Base-by-base conservation (phyloP, 2,329 filamentous ascomycete genomes). In the Cryphonectria parasitica region DNA sequence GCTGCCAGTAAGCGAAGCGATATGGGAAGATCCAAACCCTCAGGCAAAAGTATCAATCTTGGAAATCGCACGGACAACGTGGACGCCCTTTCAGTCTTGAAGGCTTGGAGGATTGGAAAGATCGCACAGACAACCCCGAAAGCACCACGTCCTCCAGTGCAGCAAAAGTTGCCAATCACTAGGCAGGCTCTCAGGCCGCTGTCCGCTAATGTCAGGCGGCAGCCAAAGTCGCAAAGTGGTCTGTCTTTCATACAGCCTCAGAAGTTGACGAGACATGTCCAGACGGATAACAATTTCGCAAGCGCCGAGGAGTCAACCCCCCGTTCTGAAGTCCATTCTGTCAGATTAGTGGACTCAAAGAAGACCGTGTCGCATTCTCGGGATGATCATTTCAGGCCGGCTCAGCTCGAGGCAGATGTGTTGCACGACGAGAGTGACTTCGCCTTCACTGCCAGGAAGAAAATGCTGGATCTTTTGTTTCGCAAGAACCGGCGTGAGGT, bases 51-150 rank as follows among this genome's bases (percentile, higher is more conserved):
- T n/a, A 89, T 91, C 71, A 83, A 85, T 69, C 80, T 91, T n/a
- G 88, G 87, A 31, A 89, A 83, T 41, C 84, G 88, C n/a, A 81
- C 82, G 73, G 89, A 91, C 75, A 88, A 90, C 71, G 73, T 88
- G 25, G 89, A 91, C 76, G 88, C 84, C 1, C 79, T 84, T 13
- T 82, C 82, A 10, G 81, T 87, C 13, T 78, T 91, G 31, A 79
- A 82, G 52, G 80, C 85, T 66, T 91, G 89, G 89, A 87, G 80
- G 74, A 77, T 76, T n/a, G 87, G 87, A 4, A 82, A 79, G 25
- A 88, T 89, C 22, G 79, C 80, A 41, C 85, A 84, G 62, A 77
- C 70, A 60, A 43, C n/a, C 52, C 7, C 34, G 25, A 52, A 61
- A 28, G 41, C 28, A 73, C 39, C 11, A 71, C 19, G 68, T 52